Conservation (phyloP, 1,284 basidiomycete species). For the Retiboletus flavoniger region DNA sequence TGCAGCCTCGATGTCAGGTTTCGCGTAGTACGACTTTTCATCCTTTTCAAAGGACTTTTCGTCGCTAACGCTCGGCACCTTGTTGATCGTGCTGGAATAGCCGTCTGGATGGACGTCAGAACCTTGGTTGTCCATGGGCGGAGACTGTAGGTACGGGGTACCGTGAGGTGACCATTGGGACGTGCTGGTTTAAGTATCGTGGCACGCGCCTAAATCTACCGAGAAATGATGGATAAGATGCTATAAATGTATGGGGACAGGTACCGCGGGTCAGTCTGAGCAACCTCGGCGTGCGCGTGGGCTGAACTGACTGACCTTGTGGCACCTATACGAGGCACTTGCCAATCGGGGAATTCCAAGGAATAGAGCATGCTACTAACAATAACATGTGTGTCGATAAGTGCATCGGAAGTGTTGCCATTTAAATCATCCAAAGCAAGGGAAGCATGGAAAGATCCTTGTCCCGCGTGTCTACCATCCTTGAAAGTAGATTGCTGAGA, state of each 20-base stretch:
- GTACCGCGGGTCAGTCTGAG: neutral
- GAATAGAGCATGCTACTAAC: neutral
- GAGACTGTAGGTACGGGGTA: neutral
- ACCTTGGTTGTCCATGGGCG: conserved; percentile 6
- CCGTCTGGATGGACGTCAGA: neutral
- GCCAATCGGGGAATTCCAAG: neutral
- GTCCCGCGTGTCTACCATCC: neutral
- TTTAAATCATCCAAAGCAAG: neutral
- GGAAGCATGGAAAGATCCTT: neutral
- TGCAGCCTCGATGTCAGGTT: conserved; percentile 36
- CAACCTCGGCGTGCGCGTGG: neutral
- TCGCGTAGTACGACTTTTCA: conserved; percentile 18
- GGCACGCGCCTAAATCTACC: neutral
- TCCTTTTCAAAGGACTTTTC: conserved; percentile 32
- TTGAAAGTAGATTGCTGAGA: neutral
- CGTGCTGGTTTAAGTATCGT: conserved; percentile 6
- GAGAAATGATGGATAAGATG: neutral
- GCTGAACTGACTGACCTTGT: neutral
- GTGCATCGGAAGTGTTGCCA: neutral
- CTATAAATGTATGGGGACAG: neutral
- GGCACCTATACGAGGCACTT: too few species aligned
- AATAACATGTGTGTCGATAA: neutral
- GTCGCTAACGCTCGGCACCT: conserved; percentile 21
- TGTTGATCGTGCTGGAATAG: conserved; percentile 8
- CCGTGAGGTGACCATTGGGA: neutral